Evolutionary conservation across 148 eudicot species (phyloP).

Genomic region (Salicornia ramosissima): DNA sequence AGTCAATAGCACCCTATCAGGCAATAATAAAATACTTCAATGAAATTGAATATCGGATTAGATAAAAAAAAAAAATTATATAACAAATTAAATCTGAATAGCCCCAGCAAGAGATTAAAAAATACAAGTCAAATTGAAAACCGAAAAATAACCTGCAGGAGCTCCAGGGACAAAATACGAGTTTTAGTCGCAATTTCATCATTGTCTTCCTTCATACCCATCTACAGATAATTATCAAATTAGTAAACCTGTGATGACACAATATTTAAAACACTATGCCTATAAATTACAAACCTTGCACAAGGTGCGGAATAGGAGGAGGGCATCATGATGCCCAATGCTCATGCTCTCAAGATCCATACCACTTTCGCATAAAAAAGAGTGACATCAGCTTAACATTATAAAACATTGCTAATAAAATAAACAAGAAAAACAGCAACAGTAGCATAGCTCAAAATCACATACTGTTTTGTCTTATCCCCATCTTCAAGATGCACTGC

Average conservation of each 20-base stretch:
- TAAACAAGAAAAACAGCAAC: background rate
- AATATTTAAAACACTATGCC: too few relatives aligned
- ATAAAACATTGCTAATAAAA: slow-evolving; percentile 1
- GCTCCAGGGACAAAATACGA: slow-evolving; percentile 87
- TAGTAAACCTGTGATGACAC: slow-evolving; percentile 24
- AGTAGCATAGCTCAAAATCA: slow-evolving; percentile 14
- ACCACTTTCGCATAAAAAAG: slow-evolving; percentile 44
- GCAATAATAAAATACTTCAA: too few relatives aligned
- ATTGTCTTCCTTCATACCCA: slow-evolving; percentile 98
- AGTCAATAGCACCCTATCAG: too few relatives aligned
- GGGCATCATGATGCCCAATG: slow-evolving; percentile 82
- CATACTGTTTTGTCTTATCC: slow-evolving; percentile 62
- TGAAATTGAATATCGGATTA: too few relatives aligned
- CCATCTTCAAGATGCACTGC: slow-evolving; percentile 92
- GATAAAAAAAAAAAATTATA: too few relatives aligned
- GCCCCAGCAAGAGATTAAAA: background rate
- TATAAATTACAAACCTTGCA: slow-evolving; percentile 99
- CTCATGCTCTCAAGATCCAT: slow-evolving; percentile 83
- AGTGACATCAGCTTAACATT: slow-evolving; percentile 18
- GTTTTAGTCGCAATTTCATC: slow-evolving; percentile 90
- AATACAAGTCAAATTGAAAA: slow-evolving; percentile 4
- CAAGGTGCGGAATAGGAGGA: slow-evolving; percentile 88
- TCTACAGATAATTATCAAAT: slow-evolving; percentile 44
- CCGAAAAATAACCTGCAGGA: slow-evolving; percentile 70
- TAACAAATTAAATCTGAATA: too few relatives aligned